Base-by-base conservation (phyloP, 495 filamentous ascomycete genomes). In the Penicillium coffeae region DNA sequence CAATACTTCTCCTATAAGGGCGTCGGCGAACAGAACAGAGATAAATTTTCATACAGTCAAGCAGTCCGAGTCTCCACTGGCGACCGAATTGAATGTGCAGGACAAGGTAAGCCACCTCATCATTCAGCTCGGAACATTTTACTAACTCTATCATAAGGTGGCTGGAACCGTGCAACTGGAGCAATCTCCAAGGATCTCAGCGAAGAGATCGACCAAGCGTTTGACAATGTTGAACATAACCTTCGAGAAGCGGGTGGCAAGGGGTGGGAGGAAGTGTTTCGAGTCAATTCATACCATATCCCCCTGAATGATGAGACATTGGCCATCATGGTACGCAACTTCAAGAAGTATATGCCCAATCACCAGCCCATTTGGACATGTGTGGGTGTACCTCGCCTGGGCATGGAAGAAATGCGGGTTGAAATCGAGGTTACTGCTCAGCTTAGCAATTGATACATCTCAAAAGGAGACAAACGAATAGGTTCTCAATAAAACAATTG, bases 241-340 rank as follows among this genome's bases (percentile, higher is more conserved):
- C 56, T 80, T 18, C 71, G 68, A 41, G 25, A 70, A 21, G 78
- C 77, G 2, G 80, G 79, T 2, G 76, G 78, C 1, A 73, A 76
- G 38, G 79, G 78, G 15, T 81, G 80, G 80, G 55, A 52, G 9
- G 76, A 82, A 57, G 80, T 81, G n/a, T 82, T 63, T 60, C 61
- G 64, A 2, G 67, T 81, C 8, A 69, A 65, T 21, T 69, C 68
- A 5, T 82, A 82, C 44, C 70, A 73, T 45, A 49, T 67, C 3
- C 55, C 58, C 0, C 57, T 79, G 15, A 69, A 74, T 38, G 49
- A 69, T 16, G 67, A 74, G 45, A 55, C 63, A 10, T 10, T 76
- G 20, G 58, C 50, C 1, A 57, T 57, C 2, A 70, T 80, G 65
- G 57, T 75, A 13, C 45, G 64, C 27, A 73, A 76, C 45, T 68